phyloP scores from a whole-genome alignment of 2,329 filamentous ascomycete species.

The Cyphellophora attinorum region DNA sequence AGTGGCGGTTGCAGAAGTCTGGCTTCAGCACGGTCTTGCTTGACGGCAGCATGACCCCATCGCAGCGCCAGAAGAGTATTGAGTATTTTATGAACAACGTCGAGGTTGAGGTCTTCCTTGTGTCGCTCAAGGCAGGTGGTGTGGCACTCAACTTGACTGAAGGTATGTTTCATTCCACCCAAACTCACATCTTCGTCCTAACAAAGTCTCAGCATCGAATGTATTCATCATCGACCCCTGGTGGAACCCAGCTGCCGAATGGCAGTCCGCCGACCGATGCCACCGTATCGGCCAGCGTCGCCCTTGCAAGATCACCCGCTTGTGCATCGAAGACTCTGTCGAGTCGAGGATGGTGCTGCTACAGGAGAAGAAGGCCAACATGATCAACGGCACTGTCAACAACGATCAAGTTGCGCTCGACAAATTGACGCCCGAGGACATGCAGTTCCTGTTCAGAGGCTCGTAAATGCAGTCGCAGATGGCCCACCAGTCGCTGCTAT shows the following conservation, averaged over 20 bases:
- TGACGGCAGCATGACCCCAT: slow-evolving; percentile 92
- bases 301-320: slow-evolving; percentile 84
- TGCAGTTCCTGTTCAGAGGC: slow-evolving; percentile 93
- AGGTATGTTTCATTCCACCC: too few species aligned
- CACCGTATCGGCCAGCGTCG: slow-evolving; percentile 93
- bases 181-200: too few species aligned
- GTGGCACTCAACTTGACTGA: slow-evolving; percentile 94
- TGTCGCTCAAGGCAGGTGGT: slow-evolving; percentile 90
- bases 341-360: slow-evolving; percentile 91
- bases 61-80: slow-evolving; percentile 85
- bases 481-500: background rate
- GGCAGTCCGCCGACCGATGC: slow-evolving; percentile 90
- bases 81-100: slow-evolving; percentile 94
- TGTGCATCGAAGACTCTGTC: slow-evolving; percentile 94
- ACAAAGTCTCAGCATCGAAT: too few species aligned
- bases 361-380: slow-evolving; percentile 96
- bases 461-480: slow-evolving; percentile 18
- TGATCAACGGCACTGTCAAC: slow-evolving; percentile 97
- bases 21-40: slow-evolving; percentile 98
- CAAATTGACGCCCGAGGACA: slow-evolving; percentile 78
- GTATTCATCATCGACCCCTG: too few species aligned
- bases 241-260: slow-evolving; percentile 99
- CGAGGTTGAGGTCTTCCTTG: slow-evolving; percentile 89
- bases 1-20: slow-evolving; percentile 92
- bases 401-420: slow-evolving; percentile 86